Base-by-base conservation (phyloP, 1,284 basidiomycete species). In the Trichosporon sp. region DNA sequence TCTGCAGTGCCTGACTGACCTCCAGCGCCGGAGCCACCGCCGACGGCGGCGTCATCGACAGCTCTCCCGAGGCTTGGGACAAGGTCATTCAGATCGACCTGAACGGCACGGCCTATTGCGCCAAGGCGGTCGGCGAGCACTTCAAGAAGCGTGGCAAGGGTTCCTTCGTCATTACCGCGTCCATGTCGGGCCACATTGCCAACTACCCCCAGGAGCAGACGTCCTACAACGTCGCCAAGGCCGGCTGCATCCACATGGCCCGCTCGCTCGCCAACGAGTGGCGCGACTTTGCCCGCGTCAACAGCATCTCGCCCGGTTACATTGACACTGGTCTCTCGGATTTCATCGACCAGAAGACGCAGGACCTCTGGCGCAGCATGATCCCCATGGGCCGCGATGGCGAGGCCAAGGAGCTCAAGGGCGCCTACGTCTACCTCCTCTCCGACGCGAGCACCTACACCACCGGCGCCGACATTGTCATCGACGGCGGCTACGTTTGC, bases 261-360 rank as follows among this genome's bases (percentile, higher is more conserved):
- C 16, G 14, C 4, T 63, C 59, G 59, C 59, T 63, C 59, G 59
- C 59, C 32, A 63, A 63, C 59, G 59, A 63, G 51, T 67, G 66
- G 66, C 43, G 66, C 16, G 46, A 67, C 31, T 67, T 67, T 21
- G 66, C 66, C 12, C 66, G 66, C 12, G 66, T 67, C 32, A 67
- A 67, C 66, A n/a, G 38, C 51, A 56, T 67, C 51, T 67, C 66
- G 37, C 66, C 66, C n/a, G 66, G 66, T 8, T 67, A 67, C 66
- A 51, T 67, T 46, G 51, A 51, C 31, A 67, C 66, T n/a, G 51
- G 66, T 21, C 66, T 67, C 31, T 48, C 46, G 12, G 66, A 48
- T 31, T 56, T 67, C 16, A 48, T 56, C 35, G 66, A 67, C 43
- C 12, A 67, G 51, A 48, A 51, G 46, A 67, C 43, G 26, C 46